Conservation (phyloP, 1,139 yeast species). For the Pichia sp. region DNA sequence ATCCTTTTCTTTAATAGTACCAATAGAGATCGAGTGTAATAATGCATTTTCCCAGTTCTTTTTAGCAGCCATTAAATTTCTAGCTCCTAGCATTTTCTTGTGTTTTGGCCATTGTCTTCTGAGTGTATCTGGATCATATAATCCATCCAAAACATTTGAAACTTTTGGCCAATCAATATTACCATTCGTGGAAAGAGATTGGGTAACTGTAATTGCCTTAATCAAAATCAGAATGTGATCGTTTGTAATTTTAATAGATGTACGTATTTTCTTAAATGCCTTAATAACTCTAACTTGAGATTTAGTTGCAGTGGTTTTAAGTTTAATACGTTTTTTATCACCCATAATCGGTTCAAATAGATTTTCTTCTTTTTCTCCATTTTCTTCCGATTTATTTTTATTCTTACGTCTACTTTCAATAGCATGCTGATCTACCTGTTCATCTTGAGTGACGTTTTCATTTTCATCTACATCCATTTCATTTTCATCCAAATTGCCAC, state of each 20-base stretch:
- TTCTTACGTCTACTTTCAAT: not conserved
- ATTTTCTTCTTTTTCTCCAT: constrained; percentile 16
- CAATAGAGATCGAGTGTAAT: constrained; percentile 45
- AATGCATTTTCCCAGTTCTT: constrained; percentile 57
- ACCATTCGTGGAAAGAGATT: constrained; percentile 44
- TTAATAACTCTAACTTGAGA: constrained; percentile 19
- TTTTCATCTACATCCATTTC: not conserved
- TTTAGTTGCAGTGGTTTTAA: constrained; percentile 10
- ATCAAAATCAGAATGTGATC: constrained; percentile 24
- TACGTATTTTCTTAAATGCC: constrained; percentile 25
- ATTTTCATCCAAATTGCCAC: too few species aligned
- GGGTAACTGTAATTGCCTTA: constrained; percentile 54
- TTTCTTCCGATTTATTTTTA: not conserved
- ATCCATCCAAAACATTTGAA: constrained; percentile 38
- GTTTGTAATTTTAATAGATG: constrained; percentile 20
- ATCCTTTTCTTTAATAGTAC: constrained; percentile 39
- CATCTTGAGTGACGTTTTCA: constrained; percentile 2
- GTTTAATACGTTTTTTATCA: constrained; percentile 25
- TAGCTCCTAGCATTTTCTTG: constrained; percentile 51
- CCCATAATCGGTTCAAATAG: constrained; percentile 24
- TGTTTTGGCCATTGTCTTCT: constrained; percentile 58
- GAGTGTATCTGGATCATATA: constrained; percentile 34
- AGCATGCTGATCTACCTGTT: too few species aligned
- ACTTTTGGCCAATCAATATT: constrained; percentile 55
- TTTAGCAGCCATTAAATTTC: constrained; percentile 46